Base-by-base conservation (phyloP, 1,139 yeast species). In the Candida sanyaensis region DNA sequence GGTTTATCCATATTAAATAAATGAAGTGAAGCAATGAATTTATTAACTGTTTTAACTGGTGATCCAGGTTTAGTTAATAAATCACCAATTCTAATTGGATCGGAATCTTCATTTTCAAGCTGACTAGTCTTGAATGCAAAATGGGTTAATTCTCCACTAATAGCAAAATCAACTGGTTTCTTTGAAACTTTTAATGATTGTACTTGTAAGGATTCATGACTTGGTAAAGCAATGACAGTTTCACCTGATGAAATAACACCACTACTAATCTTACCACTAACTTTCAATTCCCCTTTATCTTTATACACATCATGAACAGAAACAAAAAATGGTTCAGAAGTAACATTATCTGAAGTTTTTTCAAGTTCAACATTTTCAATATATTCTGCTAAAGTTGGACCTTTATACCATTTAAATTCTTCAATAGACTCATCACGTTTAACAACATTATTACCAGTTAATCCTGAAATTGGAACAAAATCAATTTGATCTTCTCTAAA, bases 391-490 rank as follows among this genome's bases (percentile, higher is more conserved):
- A 93, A 68, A 0, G 91, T 81, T 1, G 82, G 83, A 1, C 93
- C 92, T 6, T 62, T 61, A 59, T 85, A 86, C 95, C 96, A 87
- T 12, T 57, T 59, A 65, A 76, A 51, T 56, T 64, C 55, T 52
- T 71, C 45, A 55, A 62, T 49, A 1, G 58, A 61, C 0, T 48
- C 46, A 24, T 75, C 72, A 41, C 68, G 63, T 31, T 75, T 76
- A 10, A 83, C 84, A 6, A 93, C 91, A 63, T 93, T 93, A 46
- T 79, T 83, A 26, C 99, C 99, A 1, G 82, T 72, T 42, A 89
- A 77, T 0, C 98, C 99, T 36, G 96, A 86, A 41, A 89, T 81
- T 9, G 99, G 99, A 4, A 93, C 77, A 66, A 87, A 91, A 5
- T 69, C 64, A 4, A 89, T 62, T 53, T 86, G 80, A 1, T 65